Evolutionary conservation across 768 basidiomycete species (phyloP).

Genomic region (Leccinum pellstonianum): DNA sequence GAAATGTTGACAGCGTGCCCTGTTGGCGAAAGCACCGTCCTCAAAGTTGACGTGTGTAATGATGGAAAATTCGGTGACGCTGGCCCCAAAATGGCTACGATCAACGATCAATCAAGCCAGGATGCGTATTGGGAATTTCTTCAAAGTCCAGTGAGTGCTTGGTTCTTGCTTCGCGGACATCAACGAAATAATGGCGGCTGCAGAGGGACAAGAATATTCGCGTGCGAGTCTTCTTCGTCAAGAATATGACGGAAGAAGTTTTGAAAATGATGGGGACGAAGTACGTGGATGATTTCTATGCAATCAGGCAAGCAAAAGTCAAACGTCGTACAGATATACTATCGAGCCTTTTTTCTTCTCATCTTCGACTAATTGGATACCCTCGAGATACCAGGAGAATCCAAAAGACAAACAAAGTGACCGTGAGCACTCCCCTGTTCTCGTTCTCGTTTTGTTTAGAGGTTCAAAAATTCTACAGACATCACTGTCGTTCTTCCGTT

Average conservation of each 20-base stretch:
- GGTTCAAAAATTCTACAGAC: constrained; percentile 35
- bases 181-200: neutral
- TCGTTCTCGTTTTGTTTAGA: constrained; percentile 1
- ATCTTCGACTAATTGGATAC: constrained; percentile 65
- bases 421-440: constrained; percentile 44
- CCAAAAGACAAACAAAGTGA: constrained; percentile 41
- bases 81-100: neutral
- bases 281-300: constrained; percentile 30
- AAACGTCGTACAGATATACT: constrained; percentile 37
- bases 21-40: constrained; percentile 15
- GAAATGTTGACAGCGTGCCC: constrained; percentile 27
- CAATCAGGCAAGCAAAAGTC: neutral
- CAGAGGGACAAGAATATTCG: constrained; percentile 38
- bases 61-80: constrained; percentile 12
- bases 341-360: constrained; percentile 68
- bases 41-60: constrained; percentile 25
- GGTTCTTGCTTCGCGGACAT: neutral
- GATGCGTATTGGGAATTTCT: constrained; percentile 37
- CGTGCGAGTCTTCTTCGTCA: constrained; percentile 49
- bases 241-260: constrained; percentile 48
- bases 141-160: constrained; percentile 34
- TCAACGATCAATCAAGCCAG: constrained; percentile 15
- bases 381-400: constrained; percentile 60
- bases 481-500: constrained; percentile 57
- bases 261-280: constrained; percentile 56